These are phyloP conservation scores for Claviceps fusiformis DNA, from an alignment of 2,329 filamentous ascomycete species.

Conservation along the genomic window DNA sequence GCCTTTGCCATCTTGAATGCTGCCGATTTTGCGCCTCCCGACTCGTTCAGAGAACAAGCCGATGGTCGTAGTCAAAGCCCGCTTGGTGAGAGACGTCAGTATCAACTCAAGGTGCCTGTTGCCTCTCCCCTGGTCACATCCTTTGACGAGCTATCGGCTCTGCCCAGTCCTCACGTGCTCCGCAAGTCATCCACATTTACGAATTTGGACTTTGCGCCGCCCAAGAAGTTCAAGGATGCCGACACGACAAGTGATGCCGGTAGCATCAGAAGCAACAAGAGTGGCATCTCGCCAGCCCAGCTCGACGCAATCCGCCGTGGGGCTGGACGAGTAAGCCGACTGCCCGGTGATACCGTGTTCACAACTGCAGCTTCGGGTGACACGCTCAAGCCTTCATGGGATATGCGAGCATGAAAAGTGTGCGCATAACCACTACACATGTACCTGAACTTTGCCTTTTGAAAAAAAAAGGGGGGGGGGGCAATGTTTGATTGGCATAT, in stretches of 20 bases:
- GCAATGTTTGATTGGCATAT: background rate
- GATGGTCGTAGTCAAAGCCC: constrained; percentile 56
- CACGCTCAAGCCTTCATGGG: constrained; percentile 47
- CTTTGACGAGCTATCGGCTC: constrained; percentile 71
- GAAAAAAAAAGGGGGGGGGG: background rate
- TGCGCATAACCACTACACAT: background rate
- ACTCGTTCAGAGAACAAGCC: constrained; percentile 50
- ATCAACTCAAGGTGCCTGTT: constrained; percentile 56
- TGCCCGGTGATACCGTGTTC: constrained; percentile 72
- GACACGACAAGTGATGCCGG: constrained; percentile 52
- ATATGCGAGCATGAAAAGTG: constrained; percentile 30
- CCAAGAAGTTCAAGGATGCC: constrained; percentile 54
- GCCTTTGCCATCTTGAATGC: constrained; percentile 54
- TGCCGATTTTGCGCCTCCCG: constrained; percentile 77
- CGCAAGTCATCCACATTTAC: constrained; percentile 71
- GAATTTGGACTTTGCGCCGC: constrained; percentile 66
- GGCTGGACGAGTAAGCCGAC: constrained; percentile 72
- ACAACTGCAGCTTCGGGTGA: constrained; percentile 54
- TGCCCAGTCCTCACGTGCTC: constrained; percentile 78
- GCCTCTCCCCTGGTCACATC: constrained; percentile 70
- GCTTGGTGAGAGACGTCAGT: constrained; percentile 53
- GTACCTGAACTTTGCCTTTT: background rate
- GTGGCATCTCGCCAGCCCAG: constrained; percentile 62
- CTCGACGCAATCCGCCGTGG: constrained; percentile 62
- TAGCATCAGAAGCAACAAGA: constrained; percentile 49